Percentiles rank a stretch among this genome's conserved stretches.
Conservation (phyloP, 352 stramenopile genomes). For the Pythium utonaiense region DNA sequence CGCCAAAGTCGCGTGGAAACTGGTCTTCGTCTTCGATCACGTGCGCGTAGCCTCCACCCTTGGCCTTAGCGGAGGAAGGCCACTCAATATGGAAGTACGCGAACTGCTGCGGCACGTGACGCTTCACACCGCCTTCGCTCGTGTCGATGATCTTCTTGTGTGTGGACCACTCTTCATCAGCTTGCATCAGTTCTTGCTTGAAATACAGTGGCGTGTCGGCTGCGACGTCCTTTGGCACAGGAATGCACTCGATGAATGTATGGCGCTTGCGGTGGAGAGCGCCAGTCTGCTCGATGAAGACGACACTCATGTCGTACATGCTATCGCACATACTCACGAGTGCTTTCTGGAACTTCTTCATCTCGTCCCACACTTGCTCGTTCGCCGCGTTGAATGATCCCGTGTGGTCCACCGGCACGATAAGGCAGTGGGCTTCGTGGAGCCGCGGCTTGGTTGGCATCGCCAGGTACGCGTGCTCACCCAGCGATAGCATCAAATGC, state of each 20-base stretch:
- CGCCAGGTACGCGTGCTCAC: constrained; percentile 69
- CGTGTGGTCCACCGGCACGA: constrained; percentile 72
- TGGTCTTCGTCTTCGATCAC: constrained; percentile 78
- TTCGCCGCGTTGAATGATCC: constrained; percentile 52
- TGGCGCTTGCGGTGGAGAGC: constrained; percentile 58
- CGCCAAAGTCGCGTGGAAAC: constrained; percentile 75
- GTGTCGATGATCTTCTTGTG: constrained; percentile 85
- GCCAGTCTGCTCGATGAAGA: constrained; percentile 81
- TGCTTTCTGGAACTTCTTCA: constrained; percentile 61
- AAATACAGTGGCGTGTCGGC: constrained; percentile 75
- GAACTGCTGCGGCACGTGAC: constrained; percentile 70
- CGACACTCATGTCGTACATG: constrained; percentile 49
- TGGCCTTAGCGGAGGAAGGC: constrained; percentile 18
- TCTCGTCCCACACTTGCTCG: constrained; percentile 62
- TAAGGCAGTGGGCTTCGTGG: constrained; percentile 64
- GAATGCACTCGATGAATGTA: constrained; percentile 78
- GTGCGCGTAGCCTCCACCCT: constrained; percentile 63
- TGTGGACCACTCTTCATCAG: constrained; percentile 71
- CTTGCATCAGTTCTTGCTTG: constrained; percentile 79
- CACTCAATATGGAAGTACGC: constrained; percentile 87
- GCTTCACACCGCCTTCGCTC: constrained; percentile 49
- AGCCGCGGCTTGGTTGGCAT: constrained; percentile 54
- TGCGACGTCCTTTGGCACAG: constrained; percentile 55
- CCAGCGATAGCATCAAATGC: constrained; percentile 75
- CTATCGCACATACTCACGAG: constrained; percentile 53